Evolutionary conservation across 2,329 filamentous ascomycete genomes (phyloP).

Genomic region (Aspergillus arachidicola): DNA sequence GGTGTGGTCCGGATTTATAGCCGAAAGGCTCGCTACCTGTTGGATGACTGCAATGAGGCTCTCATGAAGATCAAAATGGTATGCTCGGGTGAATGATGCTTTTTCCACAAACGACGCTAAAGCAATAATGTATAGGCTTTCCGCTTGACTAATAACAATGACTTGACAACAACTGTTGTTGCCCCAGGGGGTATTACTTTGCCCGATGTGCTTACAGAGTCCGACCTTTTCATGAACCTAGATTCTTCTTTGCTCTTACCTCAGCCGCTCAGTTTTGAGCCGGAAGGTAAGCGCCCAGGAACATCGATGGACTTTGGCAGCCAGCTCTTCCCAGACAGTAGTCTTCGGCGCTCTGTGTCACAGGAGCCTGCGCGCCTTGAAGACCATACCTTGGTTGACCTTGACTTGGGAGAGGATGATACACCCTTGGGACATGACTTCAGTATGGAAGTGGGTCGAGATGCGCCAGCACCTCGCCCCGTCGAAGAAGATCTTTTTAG

Average conservation of each 20-base stretch:
- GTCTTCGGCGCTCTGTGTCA: constrained; percentile 48
- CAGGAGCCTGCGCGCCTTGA: constrained; percentile 59
- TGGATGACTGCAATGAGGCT: constrained; percentile 97
- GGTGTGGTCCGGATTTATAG: constrained; percentile 98
- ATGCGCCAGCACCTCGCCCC: constrained; percentile 69
- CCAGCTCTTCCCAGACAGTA: constrained; percentile 75
- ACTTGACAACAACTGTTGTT: constrained; percentile 80
- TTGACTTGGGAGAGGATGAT: constrained; percentile 66
- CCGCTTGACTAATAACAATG: constrained; percentile 90
- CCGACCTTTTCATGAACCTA: constrained; percentile 81
- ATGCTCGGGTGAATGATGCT: constrained; percentile 26
- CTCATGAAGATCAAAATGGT: constrained; percentile 99
- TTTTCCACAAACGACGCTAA: constrained; percentile 34
- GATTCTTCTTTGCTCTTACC: constrained; percentile 84
- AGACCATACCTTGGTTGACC: constrained; percentile 72
- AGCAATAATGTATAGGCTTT: constrained; percentile 68
- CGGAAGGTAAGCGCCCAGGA: constrained; percentile 38
- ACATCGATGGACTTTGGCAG: constrained; percentile 63
- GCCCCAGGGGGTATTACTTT: constrained; percentile 84
- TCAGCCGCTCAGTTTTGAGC: constrained; percentile 60
- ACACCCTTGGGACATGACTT: constrained; percentile 66
- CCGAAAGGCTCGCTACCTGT: constrained; percentile 90
- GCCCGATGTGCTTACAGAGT: constrained; percentile 89
- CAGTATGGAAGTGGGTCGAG: constrained; percentile 88
- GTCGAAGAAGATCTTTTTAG: constrained; percentile 57